Evolutionary conservation across 1,284 basidiomycete genomes (phyloP).

Genomic region (Puccinia coronata): DNA sequence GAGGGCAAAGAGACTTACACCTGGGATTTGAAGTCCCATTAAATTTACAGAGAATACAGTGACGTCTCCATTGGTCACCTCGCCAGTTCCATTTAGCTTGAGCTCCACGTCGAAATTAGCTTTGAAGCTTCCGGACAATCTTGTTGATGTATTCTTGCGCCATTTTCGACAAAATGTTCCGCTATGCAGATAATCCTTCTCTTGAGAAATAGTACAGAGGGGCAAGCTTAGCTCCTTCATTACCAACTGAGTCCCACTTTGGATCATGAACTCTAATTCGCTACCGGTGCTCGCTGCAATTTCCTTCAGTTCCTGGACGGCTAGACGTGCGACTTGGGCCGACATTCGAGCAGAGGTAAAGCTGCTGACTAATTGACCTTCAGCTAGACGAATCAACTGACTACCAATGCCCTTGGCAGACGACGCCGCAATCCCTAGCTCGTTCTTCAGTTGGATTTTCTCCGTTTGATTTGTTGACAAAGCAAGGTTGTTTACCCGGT

Average conservation of each 20-base stretch:
- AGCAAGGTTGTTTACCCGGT: slow-evolving; percentile 4
- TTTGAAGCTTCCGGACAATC: slow-evolving; percentile 29
- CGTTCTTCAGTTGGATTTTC: not conserved
- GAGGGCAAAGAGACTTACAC: slow-evolving; percentile 5
- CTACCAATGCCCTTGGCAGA: not conserved
- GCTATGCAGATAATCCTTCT: not conserved
- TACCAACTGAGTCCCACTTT: slow-evolving; percentile 7
- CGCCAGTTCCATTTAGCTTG: slow-evolving; percentile 5
- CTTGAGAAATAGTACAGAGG: not conserved
- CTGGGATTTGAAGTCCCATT: slow-evolving; percentile 4
- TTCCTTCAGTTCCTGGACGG: slow-evolving; percentile 12
- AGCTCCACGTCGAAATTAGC: slow-evolving; percentile 26
- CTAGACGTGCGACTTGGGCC: not conserved
- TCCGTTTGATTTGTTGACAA: slow-evolving; percentile 4
- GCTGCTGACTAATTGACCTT: slow-evolving; percentile 12
- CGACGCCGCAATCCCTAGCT: not conserved
- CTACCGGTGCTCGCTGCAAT: not conserved
- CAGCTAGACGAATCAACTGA: not conserved
- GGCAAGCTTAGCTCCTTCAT: slow-evolving; percentile 2
- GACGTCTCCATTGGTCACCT: slow-evolving; percentile 3
- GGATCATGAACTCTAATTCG: slow-evolving; percentile 22
- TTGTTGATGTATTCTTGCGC: slow-evolving; percentile 11
- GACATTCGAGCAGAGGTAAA: not conserved
- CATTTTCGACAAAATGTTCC: slow-evolving; percentile 19
- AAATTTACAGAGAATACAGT: slow-evolving; percentile 2